Base-by-base conservation (phyloP, 768 basidiomycete genomes). In the Kwoniella dendrophila region DNA sequence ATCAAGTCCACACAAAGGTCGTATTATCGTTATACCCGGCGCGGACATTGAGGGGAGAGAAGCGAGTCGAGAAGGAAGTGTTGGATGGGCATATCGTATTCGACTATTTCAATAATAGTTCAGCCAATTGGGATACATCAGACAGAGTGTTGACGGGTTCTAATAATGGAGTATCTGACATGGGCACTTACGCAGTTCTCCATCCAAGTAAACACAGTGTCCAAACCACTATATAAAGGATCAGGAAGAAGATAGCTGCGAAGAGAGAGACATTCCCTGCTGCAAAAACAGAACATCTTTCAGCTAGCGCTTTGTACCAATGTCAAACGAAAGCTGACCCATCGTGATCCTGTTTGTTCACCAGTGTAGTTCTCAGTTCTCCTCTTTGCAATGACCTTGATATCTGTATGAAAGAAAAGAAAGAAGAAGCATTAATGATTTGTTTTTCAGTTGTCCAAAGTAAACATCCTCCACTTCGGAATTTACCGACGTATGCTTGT, bases 1-100 rank as follows among this genome's bases (percentile, higher is more conserved):
- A 79, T 99, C 96, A 24, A 99, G 82, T 14, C 96, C 96, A 77
- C 94, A 94, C 52, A 99, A 83, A 6, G 96, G 96, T 47, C 96
- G 86, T 51, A 98, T 83, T 69, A 98, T 92, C 2, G 93, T 91
- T 30, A 98, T 95, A 20, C 93, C 95, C 11, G 93, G 92, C 2
- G 85, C 84, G 18, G 61, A 68, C 29, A 57, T 59, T 6, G 81
- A 64, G 10, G 82, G 76, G 29, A 84, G 81, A n/a, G 82, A 81
- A 5, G 85, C 80, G 33, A 85, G 81, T 30, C 86, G 87, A 5
- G 87, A 87, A 18, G 84, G 83, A 2, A 68, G 56, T 29, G 86
- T 86, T 32, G 86, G 84, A 52, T 83, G 80, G 45, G 87, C 83
- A 77, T 93, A 96, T 45, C 90, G 84, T 72, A 82, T 85, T 16